Evolutionary conservation across 1,284 basidiomycete genomes (phyloP), one percentile per base, ranked within the genome.

Genomic region (Prillingera fragicola): DNA sequence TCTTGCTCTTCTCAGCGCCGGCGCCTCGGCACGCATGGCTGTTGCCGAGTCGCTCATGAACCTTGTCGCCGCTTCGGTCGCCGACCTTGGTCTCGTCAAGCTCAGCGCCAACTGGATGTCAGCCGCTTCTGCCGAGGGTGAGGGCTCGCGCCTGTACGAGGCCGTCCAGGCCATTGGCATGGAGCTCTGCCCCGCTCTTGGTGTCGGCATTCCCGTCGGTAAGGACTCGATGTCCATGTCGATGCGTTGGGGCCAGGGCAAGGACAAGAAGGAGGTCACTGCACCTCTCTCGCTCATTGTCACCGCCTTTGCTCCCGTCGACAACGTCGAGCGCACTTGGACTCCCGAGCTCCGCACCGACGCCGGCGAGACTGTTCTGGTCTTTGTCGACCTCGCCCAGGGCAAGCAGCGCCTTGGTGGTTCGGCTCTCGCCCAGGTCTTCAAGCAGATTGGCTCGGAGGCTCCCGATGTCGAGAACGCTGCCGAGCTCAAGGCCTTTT

Each of bases 171-270:
- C 95, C 3, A 80, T 98, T 37, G 94, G 95, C 9, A 78, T 94
- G 75, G 89, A 95, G 50, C 75, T 99, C 10, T 98, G 95, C 69
- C 92, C 94, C n/a, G 81, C 81, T 18, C 79, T 99, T 12, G 92
- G 94, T 10, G 75, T 98, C 18, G 86, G 90, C 19, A 90, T 99
- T 40, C 95, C 94, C 0, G 94, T 98, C 26, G 94, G 95, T 24
- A 99, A 99, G 73, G 94, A 99, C 71, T 96, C 91, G 3, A 97
- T 99, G 95, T 92, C 88, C 25, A 99, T 98, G 94, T 85, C 87
- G 50, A 98, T 97, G 94, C 85, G 83, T 59, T 99, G 94, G 94
- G 70, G 69, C 32, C 69, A 84, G 22, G 76, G 76, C 8, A 77
- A 74, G 19, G 79, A 82, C 54, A 74, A 80, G 60, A 83, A 82